A percentile compares a stretch with the other conserved stretches of the same genome.
Conservation (phyloP, 1,284 basidiomycete genomes). For the Boletellus dicymbophilus region DNA sequence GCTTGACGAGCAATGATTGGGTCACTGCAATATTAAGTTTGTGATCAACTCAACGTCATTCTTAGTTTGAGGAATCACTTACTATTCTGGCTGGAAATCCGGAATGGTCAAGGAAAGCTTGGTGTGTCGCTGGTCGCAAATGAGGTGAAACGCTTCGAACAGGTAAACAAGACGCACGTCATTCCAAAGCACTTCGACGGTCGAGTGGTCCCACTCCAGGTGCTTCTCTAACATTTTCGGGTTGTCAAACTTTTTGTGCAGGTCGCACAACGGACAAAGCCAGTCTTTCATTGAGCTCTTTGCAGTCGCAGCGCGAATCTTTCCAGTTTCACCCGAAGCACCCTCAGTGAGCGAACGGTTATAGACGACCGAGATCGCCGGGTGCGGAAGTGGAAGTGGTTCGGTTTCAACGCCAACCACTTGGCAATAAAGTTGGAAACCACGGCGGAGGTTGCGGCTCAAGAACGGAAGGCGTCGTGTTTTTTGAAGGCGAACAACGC, state of each 20-base stretch:
- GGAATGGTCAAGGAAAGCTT: conserved; percentile 22
- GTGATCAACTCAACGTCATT: conserved; percentile 1
- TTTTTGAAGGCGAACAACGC: conserved; percentile 20
- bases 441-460: conserved; percentile 46
- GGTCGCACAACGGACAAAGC: conserved; percentile 63
- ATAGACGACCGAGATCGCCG: conserved; percentile 34
- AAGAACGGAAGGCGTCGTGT: conserved; percentile 52
- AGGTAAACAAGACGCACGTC: conserved; percentile 19
- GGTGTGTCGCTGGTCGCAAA: conserved; percentile 12
- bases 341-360: neutral
- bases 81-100: conserved; percentile 15
- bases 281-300: conserved; percentile 38
- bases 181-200: conserved; percentile 46
- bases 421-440: conserved; percentile 42
- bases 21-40: conserved; percentile 1
- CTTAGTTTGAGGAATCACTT: conserved; percentile 2
- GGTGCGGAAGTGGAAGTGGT: conserved; percentile 13
- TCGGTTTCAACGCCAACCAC: conserved; percentile 17
- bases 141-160: conserved; percentile 1
- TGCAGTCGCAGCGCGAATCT: neutral
- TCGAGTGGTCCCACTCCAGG: conserved; percentile 54
- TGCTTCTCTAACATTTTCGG: conserved; percentile 54
- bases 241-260: conserved; percentile 50
- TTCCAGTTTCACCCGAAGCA: conserved; percentile 4
- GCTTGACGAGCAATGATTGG: conserved; percentile 2